Base-by-base conservation (phyloP, 1,284 basidiomycete genomes). In the Agaricales sp. region DNA sequence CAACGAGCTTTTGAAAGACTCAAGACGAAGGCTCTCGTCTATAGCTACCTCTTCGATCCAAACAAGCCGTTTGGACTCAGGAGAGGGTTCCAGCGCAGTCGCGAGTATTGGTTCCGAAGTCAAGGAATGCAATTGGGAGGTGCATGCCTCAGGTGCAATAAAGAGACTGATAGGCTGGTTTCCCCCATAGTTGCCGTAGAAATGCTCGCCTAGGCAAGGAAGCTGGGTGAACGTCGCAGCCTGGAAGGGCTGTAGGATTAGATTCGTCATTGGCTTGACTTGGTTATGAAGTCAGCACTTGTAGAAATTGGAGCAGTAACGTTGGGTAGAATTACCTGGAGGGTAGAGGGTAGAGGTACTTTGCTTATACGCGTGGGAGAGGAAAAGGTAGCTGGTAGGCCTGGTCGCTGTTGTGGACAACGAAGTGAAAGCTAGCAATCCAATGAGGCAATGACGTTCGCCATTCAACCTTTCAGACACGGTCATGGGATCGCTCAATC, bases 21-120 rank as follows among this genome's bases (percentile, higher is more conserved):
- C 55, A 22, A 59, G 55, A 19, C 57, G 45, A 14, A 60, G 58
- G 52, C 67, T 59, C 11, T 58, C 51, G 38, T 82, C 80, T 30
- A 82, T 59, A 3, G 70, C 67, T 35, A 70, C 63, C 51, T 78
- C 70, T 53, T 81, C 73, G 6, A 85, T 54, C 82, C 82, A 85
- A 4, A 82, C 72, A 24, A 85, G 71, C 53, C 74, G 70, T 22
- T 62, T 55, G 16, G 59, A 58, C 45, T 61, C 55, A 43, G 55
- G 54, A 16, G 52, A 48, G 24, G 56, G 48, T 51, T 57, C 53
- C 21, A 54, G 51, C 54, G 67, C 57, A 51, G 60, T 52, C 52
- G 60, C 58, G 16, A 53, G 22, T 30, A 55, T 50, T 45, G 55
- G 48, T 60, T 65, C 59, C n/a, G 61, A 51, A 39, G 59, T 57